A percentile compares a stretch with the other conserved stretches of the same genome.
Conservation (phyloP, 2,329 filamentous ascomycete genomes). For the Helotiales sp. region DNA sequence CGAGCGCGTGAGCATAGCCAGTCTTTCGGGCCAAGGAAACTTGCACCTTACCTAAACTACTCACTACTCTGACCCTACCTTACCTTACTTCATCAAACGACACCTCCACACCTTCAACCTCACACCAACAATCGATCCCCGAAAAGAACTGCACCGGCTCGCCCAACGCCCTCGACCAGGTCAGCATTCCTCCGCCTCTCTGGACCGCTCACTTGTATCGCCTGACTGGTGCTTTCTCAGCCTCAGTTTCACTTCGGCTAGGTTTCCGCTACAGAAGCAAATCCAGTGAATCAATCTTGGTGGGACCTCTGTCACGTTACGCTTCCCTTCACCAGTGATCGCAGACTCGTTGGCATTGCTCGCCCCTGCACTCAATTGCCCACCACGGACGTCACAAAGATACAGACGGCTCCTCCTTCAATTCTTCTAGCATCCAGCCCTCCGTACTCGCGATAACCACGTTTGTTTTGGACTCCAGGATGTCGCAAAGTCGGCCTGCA, state of each 20-base stretch:
- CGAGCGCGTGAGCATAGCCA: slow-evolving; percentile 37
- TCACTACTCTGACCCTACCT: slow-evolving; percentile 11
- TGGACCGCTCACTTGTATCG: slow-evolving; percentile 11
- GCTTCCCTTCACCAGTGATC: slow-evolving; percentile 19
- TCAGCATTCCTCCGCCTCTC: slow-evolving; percentile 16
- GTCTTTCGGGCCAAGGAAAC: slow-evolving; percentile 35
- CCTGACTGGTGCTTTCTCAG: slow-evolving; percentile 12
- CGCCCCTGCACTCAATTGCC: slow-evolving; percentile 40
- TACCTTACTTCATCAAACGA: slow-evolving; percentile 27
- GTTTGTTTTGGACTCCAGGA: slow-evolving; percentile 44
- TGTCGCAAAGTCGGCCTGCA: slow-evolving; percentile 91
- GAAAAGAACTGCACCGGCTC: slow-evolving; percentile 13
- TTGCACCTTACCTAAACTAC: slow-evolving; percentile 25
- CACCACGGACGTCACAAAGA: slow-evolving; percentile 54
- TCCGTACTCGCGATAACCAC: slow-evolving; percentile 40
- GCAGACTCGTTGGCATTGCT: slow-evolving; percentile 23
- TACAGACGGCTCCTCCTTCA: slow-evolving; percentile 40
- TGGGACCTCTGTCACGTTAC: slow-evolving; percentile 32
- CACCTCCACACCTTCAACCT: slow-evolving; percentile 26
- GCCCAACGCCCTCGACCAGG: slow-evolving; percentile 11
- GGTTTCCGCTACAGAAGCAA: slow-evolving; percentile 24
- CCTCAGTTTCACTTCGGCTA: slow-evolving; percentile 23
- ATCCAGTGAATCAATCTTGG: slow-evolving; percentile 22
- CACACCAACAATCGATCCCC: slow-evolving; percentile 13
- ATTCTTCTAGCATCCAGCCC: slow-evolving; percentile 46